Evolutionary conservation across 257 asterid species (phyloP), one percentile per base, ranked within the genome.

Genomic region (Verbascum thapsus): DNA sequence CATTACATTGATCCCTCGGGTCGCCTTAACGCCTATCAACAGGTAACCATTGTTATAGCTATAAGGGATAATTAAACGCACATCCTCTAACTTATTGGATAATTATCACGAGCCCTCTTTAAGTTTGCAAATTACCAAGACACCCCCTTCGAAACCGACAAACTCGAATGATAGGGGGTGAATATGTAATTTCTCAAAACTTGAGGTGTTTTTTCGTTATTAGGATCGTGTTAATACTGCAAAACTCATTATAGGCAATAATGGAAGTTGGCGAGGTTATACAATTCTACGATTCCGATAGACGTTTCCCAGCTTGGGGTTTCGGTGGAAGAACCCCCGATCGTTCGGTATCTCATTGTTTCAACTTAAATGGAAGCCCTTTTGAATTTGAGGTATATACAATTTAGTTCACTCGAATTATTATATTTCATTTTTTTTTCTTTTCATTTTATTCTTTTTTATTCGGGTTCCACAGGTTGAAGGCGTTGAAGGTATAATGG

Each of bases 271-370:
- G 96, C 38, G 92, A 90, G 72, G 95, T 90, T 61, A 73, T 90
- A 69, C 94, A 90, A 63, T 87, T 87, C 72, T 87, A 87, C 22
- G 97, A 90, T 72, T 85, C 94, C 42, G 97, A 90, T 58, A 85
- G 81, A 61, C 70, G 45, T 30, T 90, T 90, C 74, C 95, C 94
- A 58, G 90, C 95, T 56, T 90, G 95, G 95, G 95, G 94, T 39
- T 90, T 90, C 57, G 97, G 95, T 44, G 97, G 85, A 52, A 81
- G 35, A 67, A 52, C 68, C 2, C 73, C 70, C 52, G 16, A 64
- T 39, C 86, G 85, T 51, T 38, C 85, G 0, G 63, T 81, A 40
- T 87, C 95, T 59, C 95, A 87, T 61, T 85, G 94, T 75, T 90
- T 90, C 76, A 90, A 78, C 81, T 81, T 90, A 69, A 86, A 73